Base-by-base conservation (phyloP, 1,284 basidiomycete genomes). In the Ustilago loliicola region DNA sequence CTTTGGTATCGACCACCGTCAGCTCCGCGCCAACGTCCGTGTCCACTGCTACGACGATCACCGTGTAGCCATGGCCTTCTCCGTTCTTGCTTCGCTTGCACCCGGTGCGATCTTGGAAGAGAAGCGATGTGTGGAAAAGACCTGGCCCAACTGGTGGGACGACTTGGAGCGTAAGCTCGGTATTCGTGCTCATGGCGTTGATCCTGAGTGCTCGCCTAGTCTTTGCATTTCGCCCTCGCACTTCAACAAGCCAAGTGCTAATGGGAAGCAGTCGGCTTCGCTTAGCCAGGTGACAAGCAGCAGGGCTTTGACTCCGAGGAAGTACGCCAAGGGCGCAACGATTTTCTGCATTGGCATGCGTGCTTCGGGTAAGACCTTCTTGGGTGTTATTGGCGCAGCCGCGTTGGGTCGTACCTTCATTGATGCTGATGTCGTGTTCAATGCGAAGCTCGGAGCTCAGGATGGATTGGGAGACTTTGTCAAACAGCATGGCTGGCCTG, bases 121-220 rank as follows among this genome's bases (percentile, higher is more conserved):
- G 88, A 98, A 97, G 88, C 90, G 96, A 61, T 98, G 96, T 83
- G 96, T 99, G 25, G 96, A 98, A 88, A 99, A 99, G 90, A 99
- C 97, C 0, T 99, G 96, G 96, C 96, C 97, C 2, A 95, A 96
- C 86, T 99, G 96, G 94, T 99, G 96, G 95, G 97, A 99, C 85
- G 97, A 98, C 87, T 89, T 99, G 25, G 91, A 94, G 85, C 94
- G 94, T 88, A 96, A 95, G 94, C 94, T 98, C 66, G 95, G 95
- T n/a, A 90, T 98, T 66, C 89, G 91, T 62, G 93, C 96, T 34
- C 91, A 93, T 81, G 96, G 95, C 27, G 91, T 94, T 52, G 94
- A 96, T 76, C 88, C 94, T 19, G 75, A 76, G 21, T 77, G 73
- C 59, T 71, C 73, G 32, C 70, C 76, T 17, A 68, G 67, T 42